Percentiles rank a stretch among this genome's conserved stretches.
These are phyloP conservation scores for Penstemon barbatus DNA, from an alignment of 257 asterid species.

Conservation along the genomic window DNA sequence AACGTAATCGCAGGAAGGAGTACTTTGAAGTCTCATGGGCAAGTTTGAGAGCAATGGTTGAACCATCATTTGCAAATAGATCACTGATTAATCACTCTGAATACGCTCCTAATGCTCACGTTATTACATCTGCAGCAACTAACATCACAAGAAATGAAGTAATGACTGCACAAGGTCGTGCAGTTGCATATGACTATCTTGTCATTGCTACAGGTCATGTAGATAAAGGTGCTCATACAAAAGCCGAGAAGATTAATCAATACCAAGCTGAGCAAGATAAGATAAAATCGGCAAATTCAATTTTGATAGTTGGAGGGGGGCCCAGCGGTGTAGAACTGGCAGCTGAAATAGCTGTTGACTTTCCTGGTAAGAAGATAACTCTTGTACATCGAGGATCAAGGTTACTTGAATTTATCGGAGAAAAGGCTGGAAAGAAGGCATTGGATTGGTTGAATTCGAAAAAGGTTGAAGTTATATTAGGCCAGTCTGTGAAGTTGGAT, in stretches of 20 bases:
- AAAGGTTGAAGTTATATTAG: constrained; percentile 74
- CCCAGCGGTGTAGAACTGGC: constrained; percentile 96
- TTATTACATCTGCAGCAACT: constrained; percentile 60
- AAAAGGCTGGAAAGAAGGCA: constrained; percentile 69
- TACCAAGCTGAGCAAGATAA: constrained; percentile 74
- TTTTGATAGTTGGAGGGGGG: constrained; percentile 86
- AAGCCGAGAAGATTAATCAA: constrained; percentile 49
- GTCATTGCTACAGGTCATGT: constrained; percentile 86
- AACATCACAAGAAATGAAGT: constrained; percentile 59
- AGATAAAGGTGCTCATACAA: constrained; percentile 39
- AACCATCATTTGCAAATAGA: constrained; percentile 78
- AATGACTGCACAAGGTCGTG: constrained; percentile 57
- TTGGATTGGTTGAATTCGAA: constrained; percentile 65
- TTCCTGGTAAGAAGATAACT: constrained; percentile 77
- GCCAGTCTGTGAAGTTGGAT: constrained; percentile 56
- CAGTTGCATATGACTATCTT: constrained; percentile 67
- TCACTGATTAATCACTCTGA: constrained; percentile 66
- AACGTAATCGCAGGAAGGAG: constrained; percentile 62
- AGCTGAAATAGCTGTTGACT: constrained; percentile 65
- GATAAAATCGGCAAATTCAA: constrained; percentile 62
- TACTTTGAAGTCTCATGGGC: constrained; percentile 85
- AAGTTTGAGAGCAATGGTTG: constrained; percentile 75
- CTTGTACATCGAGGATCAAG: constrained; percentile 76
- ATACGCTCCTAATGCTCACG: constrained; percentile 59
- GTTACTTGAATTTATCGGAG: constrained; percentile 65